phyloP scores from a whole-genome alignment of 768 basidiomycete genomes.

The Russula sp. region DNA sequence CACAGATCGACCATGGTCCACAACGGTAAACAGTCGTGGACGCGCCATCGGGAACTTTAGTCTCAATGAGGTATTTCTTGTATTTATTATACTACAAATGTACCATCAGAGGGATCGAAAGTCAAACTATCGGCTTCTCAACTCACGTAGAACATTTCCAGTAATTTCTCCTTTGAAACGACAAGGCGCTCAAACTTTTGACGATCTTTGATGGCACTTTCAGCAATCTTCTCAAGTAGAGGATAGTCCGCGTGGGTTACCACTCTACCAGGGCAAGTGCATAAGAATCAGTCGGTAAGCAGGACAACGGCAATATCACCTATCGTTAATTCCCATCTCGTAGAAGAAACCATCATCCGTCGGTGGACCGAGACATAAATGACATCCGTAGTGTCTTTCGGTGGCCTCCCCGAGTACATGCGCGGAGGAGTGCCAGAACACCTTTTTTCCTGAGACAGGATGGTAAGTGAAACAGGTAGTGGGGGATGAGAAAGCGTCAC shows the following conservation, averaged over 20 bases:
- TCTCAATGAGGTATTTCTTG: conserved; percentile 92
- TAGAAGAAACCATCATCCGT: conserved; percentile 99
- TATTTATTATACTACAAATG: conserved; percentile 90
- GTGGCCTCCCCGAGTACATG: conserved; percentile 97
- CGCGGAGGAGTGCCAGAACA: conserved; percentile 99
- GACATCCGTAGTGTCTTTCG: conserved; percentile 95
- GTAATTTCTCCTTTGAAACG: conserved; percentile 88
- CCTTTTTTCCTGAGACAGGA: conserved; percentile 72
- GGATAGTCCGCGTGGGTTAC: conserved; percentile 84
- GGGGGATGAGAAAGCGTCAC: conserved; percentile 38
- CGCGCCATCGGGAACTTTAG: conserved; percentile 93
- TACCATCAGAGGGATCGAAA: conserved; percentile 2
- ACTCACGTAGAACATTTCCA: conserved; percentile 90
- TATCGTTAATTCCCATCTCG: conserved; percentile 89
- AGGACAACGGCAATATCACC: conserved; percentile 42
- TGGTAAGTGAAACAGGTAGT: background rate
- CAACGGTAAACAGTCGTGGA: conserved; percentile 98
- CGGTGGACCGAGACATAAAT: conserved; percentile 94
- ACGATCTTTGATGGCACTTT: conserved; percentile 89
- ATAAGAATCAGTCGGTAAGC: background rate
- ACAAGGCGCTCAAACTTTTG: conserved; percentile 95
- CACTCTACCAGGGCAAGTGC: conserved; percentile 45
- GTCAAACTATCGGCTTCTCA: background rate
- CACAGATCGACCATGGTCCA: conserved; percentile 99
- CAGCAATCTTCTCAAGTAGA: conserved; percentile 82